Base-by-base conservation (phyloP, 805 yeast genomes). In the Ogataea degrootiae region DNA sequence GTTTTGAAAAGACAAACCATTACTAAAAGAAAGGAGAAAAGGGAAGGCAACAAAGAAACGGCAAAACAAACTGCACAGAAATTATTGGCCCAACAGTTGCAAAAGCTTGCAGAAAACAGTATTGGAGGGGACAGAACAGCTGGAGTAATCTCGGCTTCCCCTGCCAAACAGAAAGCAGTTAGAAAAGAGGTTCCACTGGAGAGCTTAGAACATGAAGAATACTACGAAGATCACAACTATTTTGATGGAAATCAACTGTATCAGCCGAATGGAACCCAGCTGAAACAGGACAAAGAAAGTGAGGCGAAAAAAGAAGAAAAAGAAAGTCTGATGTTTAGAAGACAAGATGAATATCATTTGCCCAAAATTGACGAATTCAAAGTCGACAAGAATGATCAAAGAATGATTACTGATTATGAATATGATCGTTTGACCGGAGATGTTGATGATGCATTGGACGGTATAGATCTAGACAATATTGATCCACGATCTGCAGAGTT, bases 401-500 rank as follows among this genome's bases (percentile, higher is more conserved):
- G 99, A 49, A 67, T 94, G 47, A 76, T 86, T 60, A 78, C 89
- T 0, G 84, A 83, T 37, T 84, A 81, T 17, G 96, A 89, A 48
- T 80, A 81, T 50, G 78, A 80, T 37, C 79, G 82, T 22, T 70
- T 80, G 41, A 76, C 85, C 4, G 74, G 71, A 29, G 80, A 80
- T 36, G 66, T 78, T 36, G 79, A 80, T 36, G 74, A 74, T 44
- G 84, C 80, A 34, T 75, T 90, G 9, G 87, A 82, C 46, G 87
- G 83, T 1, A 68, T 87, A 19, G 85, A 83, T 63, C 69, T 86
- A 41, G 85, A 85, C 52, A 71, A 79, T 1, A 79, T 94, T 23
- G 96, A 94, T 62, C 96, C 97, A 9, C 76, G 82, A 4, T 90
- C 97, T 0, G 68, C 77, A 21, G 90, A 87, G 53, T 94, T 94